These are phyloP conservation scores for Penicillium sp. DNA, from an alignment of 2,329 filamentous ascomycete genomes.

Conservation along the genomic window DNA sequence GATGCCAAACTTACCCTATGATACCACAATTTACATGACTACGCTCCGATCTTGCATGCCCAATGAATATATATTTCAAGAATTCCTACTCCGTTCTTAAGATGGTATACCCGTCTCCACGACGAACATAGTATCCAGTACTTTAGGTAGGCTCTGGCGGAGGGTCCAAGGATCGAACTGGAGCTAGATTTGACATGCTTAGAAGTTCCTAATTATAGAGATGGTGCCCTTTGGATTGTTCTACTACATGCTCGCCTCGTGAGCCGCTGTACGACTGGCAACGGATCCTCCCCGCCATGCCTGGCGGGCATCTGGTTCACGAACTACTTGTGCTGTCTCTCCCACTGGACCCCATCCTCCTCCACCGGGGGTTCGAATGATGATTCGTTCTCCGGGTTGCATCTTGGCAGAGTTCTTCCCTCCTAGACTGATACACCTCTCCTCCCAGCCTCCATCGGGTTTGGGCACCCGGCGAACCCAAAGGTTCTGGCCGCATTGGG, in stretches of 20 bases:
- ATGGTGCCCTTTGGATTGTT: constrained; percentile 5
- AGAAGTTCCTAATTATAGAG: not conserved
- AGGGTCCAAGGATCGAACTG: no score
- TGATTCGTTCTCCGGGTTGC: constrained; percentile 43
- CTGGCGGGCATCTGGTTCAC: constrained; percentile 61
- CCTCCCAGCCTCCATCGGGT: constrained; percentile 21
- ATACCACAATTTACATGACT: not conserved
- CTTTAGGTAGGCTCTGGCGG: no score
- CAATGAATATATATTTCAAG: no score
- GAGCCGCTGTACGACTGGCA: constrained; percentile 51
- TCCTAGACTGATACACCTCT: constrained; percentile 33
- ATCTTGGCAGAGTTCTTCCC: constrained; percentile 38
- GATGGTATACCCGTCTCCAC: no score
- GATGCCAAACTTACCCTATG: not conserved
- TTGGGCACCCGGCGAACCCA: constrained; percentile 62
- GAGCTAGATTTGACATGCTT: no score
- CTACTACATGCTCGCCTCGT: constrained; percentile 52
- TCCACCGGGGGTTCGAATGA: constrained; percentile 44
- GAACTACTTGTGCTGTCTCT: constrained; percentile 56
- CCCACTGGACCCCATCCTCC: constrained; percentile 49
- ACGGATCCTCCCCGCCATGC: constrained; percentile 66
- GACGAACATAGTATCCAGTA: no score
- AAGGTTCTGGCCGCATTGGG: constrained; percentile 75
- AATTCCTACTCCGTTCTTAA: no score
- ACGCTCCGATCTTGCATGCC: no score